Evolutionary conservation across 2,329 filamentous ascomycete genomes (phyloP).

Genomic region (Scedosporium apiospermum): DNA sequence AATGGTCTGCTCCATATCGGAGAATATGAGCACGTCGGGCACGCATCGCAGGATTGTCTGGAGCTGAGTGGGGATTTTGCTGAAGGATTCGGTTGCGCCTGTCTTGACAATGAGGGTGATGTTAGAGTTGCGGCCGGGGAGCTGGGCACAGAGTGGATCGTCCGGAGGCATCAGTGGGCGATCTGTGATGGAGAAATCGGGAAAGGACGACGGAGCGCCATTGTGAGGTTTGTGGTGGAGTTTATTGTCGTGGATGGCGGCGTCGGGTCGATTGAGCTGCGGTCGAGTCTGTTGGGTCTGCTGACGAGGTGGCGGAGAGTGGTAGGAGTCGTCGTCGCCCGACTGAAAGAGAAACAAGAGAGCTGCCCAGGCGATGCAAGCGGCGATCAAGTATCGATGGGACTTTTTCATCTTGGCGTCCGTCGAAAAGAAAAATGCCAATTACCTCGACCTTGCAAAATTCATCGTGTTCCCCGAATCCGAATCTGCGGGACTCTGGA

Average conservation of each 20-base stretch:
- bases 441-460: too few species aligned
- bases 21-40: constrained; percentile 47
- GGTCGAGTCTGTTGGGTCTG: not conserved
- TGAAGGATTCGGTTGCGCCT: constrained; percentile 44
- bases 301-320: not conserved
- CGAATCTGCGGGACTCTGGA: not conserved
- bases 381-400: not conserved
- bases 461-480: too few species aligned
- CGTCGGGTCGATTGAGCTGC: not conserved
- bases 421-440: not conserved
- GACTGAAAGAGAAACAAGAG: not conserved
- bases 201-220: not conserved
- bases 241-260: not conserved
- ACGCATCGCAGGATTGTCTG: constrained; percentile 44
- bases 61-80: constrained; percentile 45
- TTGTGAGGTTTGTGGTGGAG: not conserved
- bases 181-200: constrained; percentile 1
- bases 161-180: constrained; percentile 2
- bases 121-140: constrained; percentile 30
- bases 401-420: not conserved
- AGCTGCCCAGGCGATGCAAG: not conserved
- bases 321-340: not conserved
- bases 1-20: constrained; percentile 44
- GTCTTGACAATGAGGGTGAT: constrained; percentile 49
- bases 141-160: constrained; percentile 24